Base-by-base conservation (phyloP, 2,329 filamentous ascomycete genomes). In the Macroventuria anomochaeta region DNA sequence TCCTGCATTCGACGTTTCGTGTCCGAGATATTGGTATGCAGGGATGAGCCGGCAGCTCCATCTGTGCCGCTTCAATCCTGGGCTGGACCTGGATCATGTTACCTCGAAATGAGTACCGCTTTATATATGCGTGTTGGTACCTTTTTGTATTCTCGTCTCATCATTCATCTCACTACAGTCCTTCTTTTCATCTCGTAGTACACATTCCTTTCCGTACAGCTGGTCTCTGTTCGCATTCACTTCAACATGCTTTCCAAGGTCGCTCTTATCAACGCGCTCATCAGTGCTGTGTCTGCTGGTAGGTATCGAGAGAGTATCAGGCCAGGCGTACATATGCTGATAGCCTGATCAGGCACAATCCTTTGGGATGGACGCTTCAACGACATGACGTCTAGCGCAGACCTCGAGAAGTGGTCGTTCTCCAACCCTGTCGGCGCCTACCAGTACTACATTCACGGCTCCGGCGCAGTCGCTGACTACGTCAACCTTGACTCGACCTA, bases 381-480 rank as follows among this genome's bases (percentile, higher is more conserved):
- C 72, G 81, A 84, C 58, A 76, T 85, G 61, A 74, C 77, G 12
- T 78, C 81, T 10, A 79, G 79, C 39, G 64, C 77, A 3, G 85
- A 87, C 67, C 79, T 88, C 31, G 75, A 79, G 62, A 80, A 81
- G 33, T 88, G 86, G 86, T 85, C 83, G 7, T 90, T 83, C 81
- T 79, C 80, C 12, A 88, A 84, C 74, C 83, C 86, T 70, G 84
- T 88, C 64, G 85, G 85, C 1, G 81, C 85, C 0, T 91, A 89
- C 76, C 88, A 91, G 72, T 91, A 88, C 79, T 90, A 90, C 77
- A 90, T 90, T 67, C 88, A 91, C 76, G 88, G 88, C 31, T 75
- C 77, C 10, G 81, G 79, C n/a, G 33, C 75, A 1, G 79, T 85
- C 8, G 77, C 78, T 29, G 75, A 83, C 63, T 89, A 89, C 73